phyloP scores from a whole-genome alignment of 371 early-diverging fungal genomes.

The Apophysomyces variabilis region DNA sequence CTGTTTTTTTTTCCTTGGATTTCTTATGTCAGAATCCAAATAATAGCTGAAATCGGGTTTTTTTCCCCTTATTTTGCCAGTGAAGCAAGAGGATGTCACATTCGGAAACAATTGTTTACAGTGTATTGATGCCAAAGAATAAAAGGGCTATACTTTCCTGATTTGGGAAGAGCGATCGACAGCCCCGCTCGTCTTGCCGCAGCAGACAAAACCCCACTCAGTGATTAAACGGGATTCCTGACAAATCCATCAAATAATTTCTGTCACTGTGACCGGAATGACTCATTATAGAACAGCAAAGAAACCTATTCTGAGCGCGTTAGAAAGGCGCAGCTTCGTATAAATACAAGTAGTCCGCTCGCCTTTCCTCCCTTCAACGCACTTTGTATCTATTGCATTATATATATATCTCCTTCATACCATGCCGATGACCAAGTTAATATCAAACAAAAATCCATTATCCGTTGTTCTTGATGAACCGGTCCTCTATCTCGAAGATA shows the following conservation, averaged over 20 bases:
- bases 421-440: neutral
- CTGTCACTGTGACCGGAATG: slow-evolving; percentile 1
- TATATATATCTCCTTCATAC: too few relatives aligned
- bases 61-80: too few relatives aligned
- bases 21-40: too few relatives aligned
- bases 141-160: slow-evolving; percentile 3
- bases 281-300: neutral
- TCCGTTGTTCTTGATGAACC: slow-evolving; percentile 42
- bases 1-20: too few relatives aligned
- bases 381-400: too few relatives aligned
- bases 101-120: too few relatives aligned
- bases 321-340: neutral
- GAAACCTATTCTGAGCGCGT: neutral
- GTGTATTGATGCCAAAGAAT: neutral
- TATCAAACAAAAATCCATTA: slow-evolving; percentile 25
- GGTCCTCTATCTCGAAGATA: slow-evolving; percentile 38
- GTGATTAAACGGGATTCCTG: neutral
- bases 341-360: neutral
- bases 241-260: slow-evolving; percentile 3
- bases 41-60: too few relatives aligned
- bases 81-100: too few relatives aligned
- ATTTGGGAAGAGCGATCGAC: neutral
- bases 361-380: neutral
- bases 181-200: neutral
- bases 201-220: neutral